Evolutionary conservation across 148 eudicot genomes (phyloP), one percentile per base, ranked within the genome.

Genomic region (Chenopodium album): DNA sequence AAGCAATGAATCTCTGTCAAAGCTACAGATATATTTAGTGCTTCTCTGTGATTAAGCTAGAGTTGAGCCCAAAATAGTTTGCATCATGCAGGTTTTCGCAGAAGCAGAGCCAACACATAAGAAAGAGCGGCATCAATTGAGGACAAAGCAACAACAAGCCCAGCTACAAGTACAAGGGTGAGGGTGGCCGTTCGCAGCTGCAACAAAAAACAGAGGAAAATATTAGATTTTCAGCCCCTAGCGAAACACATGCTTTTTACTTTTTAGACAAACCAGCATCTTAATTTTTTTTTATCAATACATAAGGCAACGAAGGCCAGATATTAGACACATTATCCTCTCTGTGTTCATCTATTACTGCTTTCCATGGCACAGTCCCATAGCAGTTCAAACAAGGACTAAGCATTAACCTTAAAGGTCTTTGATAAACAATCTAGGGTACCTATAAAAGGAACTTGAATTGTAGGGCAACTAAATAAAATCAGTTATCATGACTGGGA

Each of bases 181-280:
- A 94, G 87, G 16, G 85, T 82, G 71, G 97, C 94, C 9, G 98
- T 95, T 87, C 90, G 89, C 86, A 94, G 87, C 97, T 93, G 93
- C 87, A 85, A 46, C 22, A 59, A 37, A 86, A 20, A 75, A 11
- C 14, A 29, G 73, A 47, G 16, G 71, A 81, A 63, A 37, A 19
- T 16, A 10, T 77, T 41, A 37, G 80, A 64, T 41, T 29, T 77
- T 63, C 22, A 34, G 16, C 9, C 46, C 17, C 10, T 69, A 46
- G 17, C 4, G 73, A 69, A 41, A 26, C 26, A 26, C 26, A 26
- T 26, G 26, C 26, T 26, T 26, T 26, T 26, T 26, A 26, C 26
- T 26, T 26, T 26, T 26, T 26, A 26, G 26, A 26, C 26, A 26
- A 26, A 26, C 26, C 26, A 26, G 26, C 26, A 26, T 26, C 26